Base-by-base conservation (phyloP, 1,284 basidiomycete species). In the Trametes hirsuta region DNA sequence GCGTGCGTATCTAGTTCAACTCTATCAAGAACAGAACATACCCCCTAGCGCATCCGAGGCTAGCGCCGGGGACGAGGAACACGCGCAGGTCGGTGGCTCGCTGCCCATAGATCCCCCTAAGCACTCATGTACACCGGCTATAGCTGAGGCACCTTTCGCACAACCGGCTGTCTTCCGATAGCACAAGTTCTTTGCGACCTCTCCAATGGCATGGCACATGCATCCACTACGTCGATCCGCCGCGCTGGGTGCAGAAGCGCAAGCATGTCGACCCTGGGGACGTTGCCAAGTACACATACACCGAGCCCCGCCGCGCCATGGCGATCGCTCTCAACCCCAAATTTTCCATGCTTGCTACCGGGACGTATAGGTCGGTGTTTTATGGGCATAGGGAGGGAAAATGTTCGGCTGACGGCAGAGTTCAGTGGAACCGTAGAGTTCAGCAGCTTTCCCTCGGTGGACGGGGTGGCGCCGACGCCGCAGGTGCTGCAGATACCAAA, bases 301-400 rank as follows among this genome's bases (percentile, higher is more conserved):
- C 82, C 47, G 88, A 88, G 69, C 92, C 89, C 46, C 79, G 84
- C 40, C 81, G 84, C 39, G 89, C 88, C 2, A 81, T 85, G 46
- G 75, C 77, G 5, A 78, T 93, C 15, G 85, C 90, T 1, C 80
- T 96, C 65, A 98, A 98, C 69, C 81, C 82, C 18, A 89, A 87
- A 66, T 95, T 98, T 70, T 95, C 94, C 34, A 73, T 97, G 50
- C 81, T 95, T 46, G 93, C 94, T 1, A 80, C 96, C 21, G 96
- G 96, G 2, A 90, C 89, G 12, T 77, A 81, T 22, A 83, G 87
- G 88, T 92, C 59, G 63, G 81, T 74, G 8, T 30, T 30, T 1
- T 2, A 30, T 30, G 30, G n/a, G n/a, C n/a, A n/a, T n/a, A n/a
- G n/a, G n/a, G n/a, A n/a, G n/a, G n/a, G n/a, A n/a, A n/a, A n/a